Conservation (phyloP, 768 basidiomycete species). For the Leccinellum rugosiceps region DNA sequence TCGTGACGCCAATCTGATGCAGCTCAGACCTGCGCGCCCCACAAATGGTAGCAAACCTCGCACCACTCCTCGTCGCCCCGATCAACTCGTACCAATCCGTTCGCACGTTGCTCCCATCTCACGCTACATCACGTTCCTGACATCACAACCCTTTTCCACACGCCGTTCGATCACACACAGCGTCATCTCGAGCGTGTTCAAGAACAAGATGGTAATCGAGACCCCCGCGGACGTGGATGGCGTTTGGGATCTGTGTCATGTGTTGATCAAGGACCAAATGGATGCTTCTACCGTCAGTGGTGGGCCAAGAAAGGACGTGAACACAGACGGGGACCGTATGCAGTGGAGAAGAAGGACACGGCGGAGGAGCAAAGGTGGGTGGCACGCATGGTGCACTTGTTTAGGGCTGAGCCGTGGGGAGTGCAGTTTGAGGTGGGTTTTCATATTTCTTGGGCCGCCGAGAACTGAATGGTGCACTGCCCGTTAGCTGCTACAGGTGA, state of each 20-base stretch:
- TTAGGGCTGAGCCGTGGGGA: constrained; percentile 81
- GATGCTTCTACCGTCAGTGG: constrained; percentile 39
- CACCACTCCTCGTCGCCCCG: too few relatives aligned
- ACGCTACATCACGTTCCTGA: too few relatives aligned
- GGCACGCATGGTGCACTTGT: constrained; percentile 97
- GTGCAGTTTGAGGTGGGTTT: constrained; percentile 81
- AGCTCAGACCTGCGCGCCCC: constrained; percentile 90
- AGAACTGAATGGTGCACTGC: background rate
- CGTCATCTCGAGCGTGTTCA: constrained; percentile 88
- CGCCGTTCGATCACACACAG: constrained; percentile 92
- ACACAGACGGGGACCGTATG: constrained; percentile 56
- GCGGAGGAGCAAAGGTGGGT: constrained; percentile 99
- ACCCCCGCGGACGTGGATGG: too few relatives aligned
- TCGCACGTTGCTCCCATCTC: too few relatives aligned
- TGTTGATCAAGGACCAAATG: constrained; percentile 84
- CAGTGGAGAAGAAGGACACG: too few relatives aligned
- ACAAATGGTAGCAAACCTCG: constrained; percentile 86
- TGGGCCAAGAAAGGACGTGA: constrained; percentile 17
- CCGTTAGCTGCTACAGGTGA: too few relatives aligned
- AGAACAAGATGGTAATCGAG: constrained; percentile 95
- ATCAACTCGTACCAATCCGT: too few relatives aligned
- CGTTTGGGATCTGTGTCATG: too few relatives aligned
- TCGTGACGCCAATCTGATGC: background rate
- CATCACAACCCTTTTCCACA: too few relatives aligned
- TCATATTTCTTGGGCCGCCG: too few relatives aligned